phyloP scores from a whole-genome alignment of 345 rosid genomes.

The Euphorbia peplus region DNA sequence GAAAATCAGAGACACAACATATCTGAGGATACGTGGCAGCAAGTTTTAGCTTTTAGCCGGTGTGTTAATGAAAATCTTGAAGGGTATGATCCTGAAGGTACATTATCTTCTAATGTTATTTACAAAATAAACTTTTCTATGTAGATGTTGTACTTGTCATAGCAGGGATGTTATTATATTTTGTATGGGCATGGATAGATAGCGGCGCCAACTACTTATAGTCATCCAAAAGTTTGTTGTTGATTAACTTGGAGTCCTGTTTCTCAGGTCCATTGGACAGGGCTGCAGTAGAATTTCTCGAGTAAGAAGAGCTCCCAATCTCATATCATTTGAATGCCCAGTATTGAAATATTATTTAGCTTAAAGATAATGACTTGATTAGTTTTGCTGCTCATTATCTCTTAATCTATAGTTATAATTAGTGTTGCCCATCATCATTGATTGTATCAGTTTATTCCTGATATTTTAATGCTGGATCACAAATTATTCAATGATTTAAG shows the following conservation, averaged over 20 bases:
- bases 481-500: no score
- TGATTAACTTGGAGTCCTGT: not conserved
- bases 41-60: constrained; percentile 87
- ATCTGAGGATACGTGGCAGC: constrained; percentile 99
- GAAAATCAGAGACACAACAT: constrained; percentile 79
- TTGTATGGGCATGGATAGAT: not conserved
- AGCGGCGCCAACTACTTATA: not conserved
- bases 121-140: not conserved
- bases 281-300: no score
- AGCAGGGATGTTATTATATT: not conserved
- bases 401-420: no score
- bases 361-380: no score
- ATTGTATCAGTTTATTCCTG: no score
- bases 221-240: not conserved
- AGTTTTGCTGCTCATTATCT: no score
- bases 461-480: no score
- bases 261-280: no score
- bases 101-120: constrained; percentile 12
- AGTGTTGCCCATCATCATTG: no score
- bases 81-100: constrained; percentile 98
- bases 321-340: no score
- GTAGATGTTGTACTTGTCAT: not conserved
- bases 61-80: constrained; percentile 89
- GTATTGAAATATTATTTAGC: no score
- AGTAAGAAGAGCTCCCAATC: no score